Evolutionary conservation across 371 early-diverging fungal species (phyloP), one percentile per base, ranked within the genome.

Genomic region (Syncephalastrum sp.): DNA sequence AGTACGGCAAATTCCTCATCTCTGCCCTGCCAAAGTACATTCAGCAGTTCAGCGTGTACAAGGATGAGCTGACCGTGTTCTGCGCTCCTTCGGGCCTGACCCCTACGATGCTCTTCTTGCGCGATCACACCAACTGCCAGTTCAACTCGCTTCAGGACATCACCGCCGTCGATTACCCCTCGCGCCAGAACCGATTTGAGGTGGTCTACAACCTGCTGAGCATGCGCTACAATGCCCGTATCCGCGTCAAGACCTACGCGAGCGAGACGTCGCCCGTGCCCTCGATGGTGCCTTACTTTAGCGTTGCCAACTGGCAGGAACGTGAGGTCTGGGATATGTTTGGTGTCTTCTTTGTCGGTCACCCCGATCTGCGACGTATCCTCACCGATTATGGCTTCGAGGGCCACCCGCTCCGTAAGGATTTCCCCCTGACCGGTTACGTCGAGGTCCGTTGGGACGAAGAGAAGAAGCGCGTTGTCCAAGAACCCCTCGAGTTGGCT

Each of bases 251-350:
- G 82, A 98, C 98, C 16, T 97, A 97, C 63, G 89, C 93, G 21
- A 90, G 87, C 59, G 98, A 98, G 72, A 85, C 85, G 19, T 84
- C 88, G 10, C 91, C 96, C 24, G 95, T 98, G 3, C 98, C 98
- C 12, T 94, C 91, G 15, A 65, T 82, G 24, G 83, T 84, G 0
- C 77, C 82, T 47, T 57, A 96, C 24, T 95, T 83, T 75, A 84
- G 80, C 59, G 86, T 90, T 43, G 95, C 95, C 44, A 97, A 95
- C 79, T 98, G 99, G 99, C 89, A 91, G 60, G 99, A 98, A 79
- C 91, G 99, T 71, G 99, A 98, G 75, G 93, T 90, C 12, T 98
- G 91, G 77, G 99, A 98, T 71, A 97, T 98, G 98, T 98, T 86
- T 74, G 99, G 99, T 63, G 85, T 98, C 61, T 94, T 93, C 77